phyloP scores from a whole-genome alignment of 306 rosid species.

The Trifolium fragiferum region DNA sequence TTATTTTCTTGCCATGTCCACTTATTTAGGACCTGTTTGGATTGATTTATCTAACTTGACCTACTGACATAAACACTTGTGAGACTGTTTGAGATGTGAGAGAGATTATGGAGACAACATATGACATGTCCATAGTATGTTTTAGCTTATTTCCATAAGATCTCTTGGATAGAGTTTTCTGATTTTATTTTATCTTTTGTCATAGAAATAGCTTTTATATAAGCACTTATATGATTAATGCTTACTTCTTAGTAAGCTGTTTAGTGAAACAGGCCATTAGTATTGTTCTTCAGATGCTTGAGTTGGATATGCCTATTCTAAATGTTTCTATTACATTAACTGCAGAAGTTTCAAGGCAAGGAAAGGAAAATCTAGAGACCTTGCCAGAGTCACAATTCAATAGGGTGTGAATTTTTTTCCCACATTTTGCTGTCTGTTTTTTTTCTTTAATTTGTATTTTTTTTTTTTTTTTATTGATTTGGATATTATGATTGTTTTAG shows the following conservation, averaged over 20 bases:
- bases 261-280: not conserved
- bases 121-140: not conserved
- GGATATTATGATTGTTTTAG: slow-evolving; percentile 52
- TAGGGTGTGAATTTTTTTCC: slow-evolving; percentile 52
- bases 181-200: not conserved
- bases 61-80: not conserved
- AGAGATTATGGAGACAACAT: not conserved
- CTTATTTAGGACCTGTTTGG: not conserved
- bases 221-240: not conserved
- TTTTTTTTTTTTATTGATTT: not conserved
- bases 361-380: slow-evolving; percentile 65
- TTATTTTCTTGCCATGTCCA: slow-evolving; percentile 35
- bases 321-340: slow-evolving; percentile 44
- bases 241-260: not conserved
- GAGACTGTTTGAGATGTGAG: not conserved
- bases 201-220: not conserved
- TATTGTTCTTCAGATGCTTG: slow-evolving; percentile 26
- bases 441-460: not conserved
- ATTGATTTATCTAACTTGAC: not conserved
- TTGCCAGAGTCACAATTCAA: slow-evolving; percentile 48
- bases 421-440: slow-evolving; percentile 19
- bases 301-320: slow-evolving; percentile 10
- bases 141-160: not conserved
- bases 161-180: not conserved
- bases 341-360: slow-evolving; percentile 59